Evolutionary conservation across 345 rosid species (phyloP), one percentile per base, ranked within the genome.

Genomic region (Ricinus communis): DNA sequence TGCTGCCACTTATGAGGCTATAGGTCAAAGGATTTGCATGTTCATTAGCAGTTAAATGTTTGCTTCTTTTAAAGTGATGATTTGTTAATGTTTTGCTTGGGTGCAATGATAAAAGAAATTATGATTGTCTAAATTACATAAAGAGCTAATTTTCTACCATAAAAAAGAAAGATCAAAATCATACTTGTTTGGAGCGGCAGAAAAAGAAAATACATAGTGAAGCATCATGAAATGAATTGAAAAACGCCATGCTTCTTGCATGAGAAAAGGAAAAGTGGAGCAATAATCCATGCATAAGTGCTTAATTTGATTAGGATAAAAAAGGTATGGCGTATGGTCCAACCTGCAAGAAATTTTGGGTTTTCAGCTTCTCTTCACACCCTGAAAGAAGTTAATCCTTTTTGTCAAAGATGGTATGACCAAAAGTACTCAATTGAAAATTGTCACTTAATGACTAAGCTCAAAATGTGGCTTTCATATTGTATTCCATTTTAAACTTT

Each of bases 271-370:
- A 60, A 60, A 33, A 58, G 62, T n/a, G 65, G 13, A 24, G 45
- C 67, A 63, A 63, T 63, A 63, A 63, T 63, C 67, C 31, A 43
- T 27, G 13, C 47, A 60, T 60, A 60, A 60, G 65, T 60, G 65
- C 65, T 60, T 60, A 36, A 36, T 19, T 60, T 33, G 46, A 36
- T 60, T 36, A 60, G 46, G 65, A 60, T n/a, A 27, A 38, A 38
- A 19, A 36, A 27, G 46, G 0, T 60, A 12, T 43, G 47, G 47
- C 8, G 47, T 43, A 33, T 60, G 27, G 47, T 60, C 47, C 65
- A 60, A 60, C 19, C 65, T 60, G 65, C 46, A 19, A 60, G 38
- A 60, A 18, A 30, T 5, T 27, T 59, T 59, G 0, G 47, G n/a
- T 60, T n/a, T n/a, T 59, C 22, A 59, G 13, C 31, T 43, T 43